Conservation (phyloP, 202 grass and related monocot genomes). For the Cymbopogon flexuosus region DNA sequence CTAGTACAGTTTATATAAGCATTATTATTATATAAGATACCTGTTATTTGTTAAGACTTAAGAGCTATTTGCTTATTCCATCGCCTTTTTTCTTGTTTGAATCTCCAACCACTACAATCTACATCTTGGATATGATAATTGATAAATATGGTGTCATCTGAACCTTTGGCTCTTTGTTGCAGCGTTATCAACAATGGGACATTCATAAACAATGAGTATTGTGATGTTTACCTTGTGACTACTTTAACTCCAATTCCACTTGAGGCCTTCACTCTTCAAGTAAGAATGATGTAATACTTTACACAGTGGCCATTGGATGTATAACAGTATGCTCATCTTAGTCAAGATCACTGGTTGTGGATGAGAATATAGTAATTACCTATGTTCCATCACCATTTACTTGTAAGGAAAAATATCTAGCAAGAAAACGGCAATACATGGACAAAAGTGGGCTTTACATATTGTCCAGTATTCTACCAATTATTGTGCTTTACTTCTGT, state of each 20-base stretch:
- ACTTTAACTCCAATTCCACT: constrained; percentile 81
- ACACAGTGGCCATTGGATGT: not conserved
- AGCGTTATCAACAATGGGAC: constrained; percentile 76
- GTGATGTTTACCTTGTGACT: constrained; percentile 89
- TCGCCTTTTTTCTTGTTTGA: not conserved
- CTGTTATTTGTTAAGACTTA: not conserved
- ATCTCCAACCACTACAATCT: not conserved
- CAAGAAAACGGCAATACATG: not conserved
- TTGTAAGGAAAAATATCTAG: constrained; percentile 17
- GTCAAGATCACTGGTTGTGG: not conserved
- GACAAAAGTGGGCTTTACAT: not conserved
- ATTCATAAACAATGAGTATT: constrained; percentile 75
- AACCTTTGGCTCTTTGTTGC: constrained; percentile 26
- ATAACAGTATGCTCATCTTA: not conserved
- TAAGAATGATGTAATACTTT: constrained; percentile 27
- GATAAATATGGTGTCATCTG: not conserved
- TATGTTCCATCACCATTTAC: not conserved
- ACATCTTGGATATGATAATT: not conserved
- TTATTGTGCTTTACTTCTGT: not conserved
- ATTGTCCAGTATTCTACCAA: not conserved
- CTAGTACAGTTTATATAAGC: not conserved
- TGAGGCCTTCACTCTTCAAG: constrained; percentile 81
- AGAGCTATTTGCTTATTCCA: not conserved
- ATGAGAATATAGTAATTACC: constrained; percentile 11
- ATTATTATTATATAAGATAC: constrained; percentile 10